phyloP scores from a whole-genome alignment of 1,284 basidiomycete genomes.

The Irpex lacteus region DNA sequence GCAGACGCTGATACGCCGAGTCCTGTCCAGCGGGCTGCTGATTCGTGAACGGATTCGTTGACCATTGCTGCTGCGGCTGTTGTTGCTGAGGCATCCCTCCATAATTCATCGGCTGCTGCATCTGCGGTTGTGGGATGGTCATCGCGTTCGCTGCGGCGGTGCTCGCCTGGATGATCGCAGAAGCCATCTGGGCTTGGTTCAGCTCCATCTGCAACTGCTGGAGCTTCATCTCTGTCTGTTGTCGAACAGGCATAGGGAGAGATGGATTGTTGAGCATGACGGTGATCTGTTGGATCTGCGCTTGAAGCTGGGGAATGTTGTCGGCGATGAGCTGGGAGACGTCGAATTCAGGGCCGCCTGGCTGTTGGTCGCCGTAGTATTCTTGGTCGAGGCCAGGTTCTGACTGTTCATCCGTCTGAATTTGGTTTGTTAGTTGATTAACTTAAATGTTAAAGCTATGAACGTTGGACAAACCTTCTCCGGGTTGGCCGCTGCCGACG shows the following conservation, averaged over 20 bases:
- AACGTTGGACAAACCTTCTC: conserved; percentile 13
- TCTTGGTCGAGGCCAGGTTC: conserved; percentile 44
- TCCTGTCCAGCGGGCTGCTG: conserved; percentile 67
- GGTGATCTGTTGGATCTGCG: conserved; percentile 72
- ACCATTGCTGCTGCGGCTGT: conserved; percentile 36
- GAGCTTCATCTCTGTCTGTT: conserved; percentile 74
- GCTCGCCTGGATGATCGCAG: conserved; percentile 50
- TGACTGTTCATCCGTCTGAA: conserved; percentile 8
- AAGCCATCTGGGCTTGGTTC: conserved; percentile 69
- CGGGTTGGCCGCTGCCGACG: conserved; percentile 6
- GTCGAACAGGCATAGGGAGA: conserved; percentile 67
- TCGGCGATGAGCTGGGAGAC: conserved; percentile 69
- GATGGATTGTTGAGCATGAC: conserved; percentile 74
- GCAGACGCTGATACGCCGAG: conserved; percentile 80
- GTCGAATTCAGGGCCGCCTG: conserved; percentile 50
- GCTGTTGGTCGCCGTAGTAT: conserved; percentile 62
- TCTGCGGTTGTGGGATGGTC: conserved; percentile 23
- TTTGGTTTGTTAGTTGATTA: neutral
- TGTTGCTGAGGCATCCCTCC: conserved; percentile 26
- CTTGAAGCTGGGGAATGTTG: conserved; percentile 74
- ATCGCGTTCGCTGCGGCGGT: conserved; percentile 37
- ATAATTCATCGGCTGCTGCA: conserved; percentile 25
- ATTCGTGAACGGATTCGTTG: conserved; percentile 53
- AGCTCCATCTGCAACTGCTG: conserved; percentile 76
- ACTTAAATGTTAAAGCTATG: neutral